Evolutionary conservation across 441 rosid genomes (phyloP), one percentile per base, ranked within the genome.

Genomic region (Geranium incanum): DNA sequence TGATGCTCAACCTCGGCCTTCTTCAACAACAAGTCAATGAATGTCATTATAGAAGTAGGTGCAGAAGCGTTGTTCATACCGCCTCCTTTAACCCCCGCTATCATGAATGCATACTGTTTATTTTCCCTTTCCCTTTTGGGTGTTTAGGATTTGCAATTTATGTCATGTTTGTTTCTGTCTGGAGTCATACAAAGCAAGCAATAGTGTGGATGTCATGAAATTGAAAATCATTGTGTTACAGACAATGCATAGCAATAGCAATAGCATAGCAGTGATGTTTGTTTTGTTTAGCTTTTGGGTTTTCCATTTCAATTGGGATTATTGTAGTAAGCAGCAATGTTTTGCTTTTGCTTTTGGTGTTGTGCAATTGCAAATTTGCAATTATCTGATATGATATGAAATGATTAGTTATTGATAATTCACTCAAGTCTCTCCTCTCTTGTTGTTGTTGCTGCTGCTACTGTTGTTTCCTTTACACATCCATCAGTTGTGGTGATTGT

Each of bases 1-100:
- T 19, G 68, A 76, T 80, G 66, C 71, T 82, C 97, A 86, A 92
- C 93, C 97, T 90, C 95, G 84, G 87, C 89, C 88, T 83, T 91
- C 85, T 82, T 82, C 85, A 70, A 70, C 43, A 57, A 71, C 80
- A 57, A 78, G 72, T 45, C 70, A 74, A 69, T 73, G 68, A 71
- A 57, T 59, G 55, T 50, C 71, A 41, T 68, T 71, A 62, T 36
- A 70, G 82, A 70, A 78, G 85, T 83, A 80, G 86, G 93, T 74
- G 72, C 85, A 76, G 90, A 90, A 88, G 95, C 81, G 93, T 89
- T 89, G 97, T 71, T 78, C 82, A 75, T 71, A 75, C 33, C 33
- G 33, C 3, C 28, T 16, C 66, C 69, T 69, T 69, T 68, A 72
- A 50, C 11, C 37, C 19, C 57, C 70, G 69, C 71, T 55, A 76